A percentile compares a stretch with the other conserved stretches of the same genome.
These are phyloP conservation scores for Phaeolepiota aurea DNA, from an alignment of 768 basidiomycete genomes.

Conservation along the genomic window DNA sequence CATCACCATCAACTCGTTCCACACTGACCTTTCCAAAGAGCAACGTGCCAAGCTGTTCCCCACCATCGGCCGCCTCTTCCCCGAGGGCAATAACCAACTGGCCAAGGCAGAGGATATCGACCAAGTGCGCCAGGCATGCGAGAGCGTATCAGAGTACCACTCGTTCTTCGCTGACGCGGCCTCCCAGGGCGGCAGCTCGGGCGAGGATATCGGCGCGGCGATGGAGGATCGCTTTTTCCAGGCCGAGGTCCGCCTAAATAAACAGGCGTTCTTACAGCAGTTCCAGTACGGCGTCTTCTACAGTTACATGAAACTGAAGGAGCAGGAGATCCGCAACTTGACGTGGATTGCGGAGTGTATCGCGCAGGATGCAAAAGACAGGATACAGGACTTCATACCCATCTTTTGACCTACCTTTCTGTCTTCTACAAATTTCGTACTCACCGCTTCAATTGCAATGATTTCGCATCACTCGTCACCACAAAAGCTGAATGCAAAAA, in stretches of 20 bases:
- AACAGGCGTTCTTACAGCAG: constrained; percentile 90
- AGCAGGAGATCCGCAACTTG: constrained; percentile 82
- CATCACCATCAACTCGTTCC: constrained; percentile 99
- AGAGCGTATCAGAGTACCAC: constrained; percentile 84
- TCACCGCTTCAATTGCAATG: not conserved
- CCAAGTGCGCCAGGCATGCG: constrained; percentile 81
- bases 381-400: constrained; percentile 93
- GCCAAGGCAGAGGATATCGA: constrained; percentile 95
- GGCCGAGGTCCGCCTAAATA: constrained; percentile 90
- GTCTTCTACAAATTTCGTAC: not conserved
- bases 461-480: not conserved
- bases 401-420: constrained; percentile 56
- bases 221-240: constrained; percentile 94
- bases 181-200: constrained; percentile 18
- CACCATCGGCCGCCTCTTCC: constrained; percentile 86
- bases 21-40: constrained; percentile 91
- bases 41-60: constrained; percentile 93
- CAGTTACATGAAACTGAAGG: constrained; percentile 86
- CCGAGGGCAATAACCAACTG: constrained; percentile 90
- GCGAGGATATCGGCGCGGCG: constrained; percentile 39
- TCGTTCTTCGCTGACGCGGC: constrained; percentile 71
- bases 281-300: constrained; percentile 94
- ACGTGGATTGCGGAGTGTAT: constrained; percentile 98
- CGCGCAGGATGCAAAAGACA: constrained; percentile 90
- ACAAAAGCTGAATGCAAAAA: not conserved